phyloP scores from a whole-genome alignment of 768 basidiomycete genomes.

The Amanita jacksonii region DNA sequence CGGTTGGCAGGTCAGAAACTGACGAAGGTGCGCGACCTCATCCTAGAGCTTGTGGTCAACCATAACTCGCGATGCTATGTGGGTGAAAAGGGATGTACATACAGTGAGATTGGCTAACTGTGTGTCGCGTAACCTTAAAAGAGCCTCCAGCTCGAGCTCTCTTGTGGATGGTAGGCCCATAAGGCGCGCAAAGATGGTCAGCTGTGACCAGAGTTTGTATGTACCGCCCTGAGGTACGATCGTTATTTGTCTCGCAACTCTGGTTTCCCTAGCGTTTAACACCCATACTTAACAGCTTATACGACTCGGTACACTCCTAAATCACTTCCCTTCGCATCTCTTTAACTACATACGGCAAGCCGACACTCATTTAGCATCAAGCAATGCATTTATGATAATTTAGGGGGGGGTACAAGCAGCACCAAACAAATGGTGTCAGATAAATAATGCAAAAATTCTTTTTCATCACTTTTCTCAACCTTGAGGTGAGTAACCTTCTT shows the following conservation, averaged over 20 bases:
- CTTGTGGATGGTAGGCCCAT: conserved; percentile 69
- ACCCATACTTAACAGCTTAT: no score
- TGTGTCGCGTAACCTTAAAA: conserved; percentile 65
- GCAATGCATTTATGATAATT: no score
- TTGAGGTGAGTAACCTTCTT: conserved; percentile 16
- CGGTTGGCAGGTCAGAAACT: conserved; percentile 53
- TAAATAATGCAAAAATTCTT: not conserved
- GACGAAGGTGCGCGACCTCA: conserved; percentile 62
- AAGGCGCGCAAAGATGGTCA: conserved; percentile 2
- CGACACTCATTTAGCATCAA: no score
- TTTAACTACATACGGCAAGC: no score
- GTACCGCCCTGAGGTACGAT: no score
- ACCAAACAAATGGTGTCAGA: conserved; percentile 4
- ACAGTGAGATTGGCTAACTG: conserved; percentile 68
- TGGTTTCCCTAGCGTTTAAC: no score
- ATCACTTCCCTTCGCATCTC: no score
- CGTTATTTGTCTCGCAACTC: no score
- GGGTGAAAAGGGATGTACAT: conserved; percentile 18
- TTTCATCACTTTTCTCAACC: not conserved
- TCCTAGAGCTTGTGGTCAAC: conserved; percentile 36
- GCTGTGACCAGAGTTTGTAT: not conserved
- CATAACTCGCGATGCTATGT: conserved; percentile 8
- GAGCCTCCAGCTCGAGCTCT: conserved; percentile 74
- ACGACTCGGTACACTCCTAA: no score
- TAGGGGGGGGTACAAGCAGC: not conserved